Conservation (phyloP, 495 filamentous ascomycete genomes). For the Penicillium canescens region DNA sequence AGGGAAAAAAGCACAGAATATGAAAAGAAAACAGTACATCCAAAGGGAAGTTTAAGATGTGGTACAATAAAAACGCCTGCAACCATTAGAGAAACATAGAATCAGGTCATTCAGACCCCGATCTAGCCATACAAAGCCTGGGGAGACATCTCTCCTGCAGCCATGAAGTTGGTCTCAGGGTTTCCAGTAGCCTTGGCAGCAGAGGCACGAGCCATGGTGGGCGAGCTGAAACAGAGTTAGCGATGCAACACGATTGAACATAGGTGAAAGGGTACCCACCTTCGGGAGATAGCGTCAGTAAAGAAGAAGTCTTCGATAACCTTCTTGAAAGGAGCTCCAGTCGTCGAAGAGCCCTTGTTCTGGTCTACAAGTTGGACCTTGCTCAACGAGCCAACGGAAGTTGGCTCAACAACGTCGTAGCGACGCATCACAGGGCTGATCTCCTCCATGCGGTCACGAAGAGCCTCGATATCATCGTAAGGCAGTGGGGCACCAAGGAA, state of each 20-base stretch:
- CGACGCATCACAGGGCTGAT: slow-evolving; percentile 84
- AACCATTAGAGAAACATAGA: slow-evolving; percentile 40
- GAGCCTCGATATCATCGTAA: slow-evolving; percentile 85
- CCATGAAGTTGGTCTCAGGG: slow-evolving; percentile 84
- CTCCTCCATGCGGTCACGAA: slow-evolving; percentile 92
- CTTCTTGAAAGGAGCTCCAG: slow-evolving; percentile 68
- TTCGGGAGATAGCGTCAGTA: slow-evolving; percentile 92
- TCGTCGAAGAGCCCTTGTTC: slow-evolving; percentile 80
- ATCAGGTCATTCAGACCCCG: slow-evolving; percentile 20
- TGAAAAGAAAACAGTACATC: slow-evolving; percentile 27
- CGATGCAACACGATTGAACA: slow-evolving; percentile 9
- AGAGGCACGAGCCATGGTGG: slow-evolving; percentile 95
- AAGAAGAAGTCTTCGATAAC: slow-evolving; percentile 96
- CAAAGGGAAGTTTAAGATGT: slow-evolving; percentile 36
- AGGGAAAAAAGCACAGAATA: slow-evolving; percentile 18
- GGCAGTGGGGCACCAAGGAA: slow-evolving; percentile 85
- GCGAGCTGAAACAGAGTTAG: slow-evolving; percentile 62
- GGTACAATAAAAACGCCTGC: slow-evolving; percentile 49
- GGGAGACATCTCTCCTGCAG: slow-evolving; percentile 63
- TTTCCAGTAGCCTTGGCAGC: slow-evolving; percentile 72
- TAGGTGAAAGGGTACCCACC: slow-evolving; percentile 52
- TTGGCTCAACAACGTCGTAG: slow-evolving; percentile 88
- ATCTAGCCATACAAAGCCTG: slow-evolving; percentile 47
- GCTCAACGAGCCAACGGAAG: slow-evolving; percentile 66
- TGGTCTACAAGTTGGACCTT: slow-evolving; percentile 93